These are phyloP conservation scores for Nakazawaea wickerhamii DNA, from an alignment of 805 yeast genomes.

Conservation along the genomic window DNA sequence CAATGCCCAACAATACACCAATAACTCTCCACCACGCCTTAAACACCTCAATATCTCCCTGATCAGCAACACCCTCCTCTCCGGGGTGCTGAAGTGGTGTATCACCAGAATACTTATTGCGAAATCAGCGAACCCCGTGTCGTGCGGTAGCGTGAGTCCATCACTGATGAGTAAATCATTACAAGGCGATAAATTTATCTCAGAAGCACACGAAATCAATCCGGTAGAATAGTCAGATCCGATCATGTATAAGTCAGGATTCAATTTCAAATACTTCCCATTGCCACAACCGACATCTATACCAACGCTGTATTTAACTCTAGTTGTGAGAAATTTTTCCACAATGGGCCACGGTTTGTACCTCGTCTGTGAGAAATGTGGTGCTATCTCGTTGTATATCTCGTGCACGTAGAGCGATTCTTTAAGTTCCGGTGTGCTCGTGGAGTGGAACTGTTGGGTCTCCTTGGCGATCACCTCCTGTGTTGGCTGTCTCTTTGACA, in stretches of 20 bases:
- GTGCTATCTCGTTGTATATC: constrained; percentile 90
- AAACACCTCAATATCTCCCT: constrained; percentile 58
- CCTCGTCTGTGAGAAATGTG: constrained; percentile 89
- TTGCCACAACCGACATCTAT: constrained; percentile 97
- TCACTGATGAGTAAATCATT: constrained; percentile 74
- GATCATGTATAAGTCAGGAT: constrained; percentile 59
- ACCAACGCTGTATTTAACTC: constrained; percentile 59
- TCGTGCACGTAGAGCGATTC: constrained; percentile 81
- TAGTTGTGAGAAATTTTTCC: constrained; percentile 52
- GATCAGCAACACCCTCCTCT: constrained; percentile 75
- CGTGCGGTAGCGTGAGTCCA: constrained; percentile 64
- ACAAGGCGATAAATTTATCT: constrained; percentile 23
- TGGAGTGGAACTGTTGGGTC: constrained; percentile 23
- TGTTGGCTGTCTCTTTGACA: constrained; percentile 21
- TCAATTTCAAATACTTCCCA: constrained; percentile 81
- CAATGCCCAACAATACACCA: constrained; percentile 94
- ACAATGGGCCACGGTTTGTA: constrained; percentile 99
- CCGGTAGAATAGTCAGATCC: constrained; percentile 78
- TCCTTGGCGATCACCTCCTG: constrained; percentile 24
- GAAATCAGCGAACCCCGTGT: constrained; percentile 50
- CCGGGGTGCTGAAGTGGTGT: constrained; percentile 87
- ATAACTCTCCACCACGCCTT: constrained; percentile 55
- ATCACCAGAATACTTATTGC: constrained; percentile 94
- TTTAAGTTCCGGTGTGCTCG: constrained; percentile 43
- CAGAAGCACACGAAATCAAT: constrained; percentile 56